A percentile compares a stretch with the other conserved stretches of the same genome.
Conservation (phyloP, 2,329 filamentous ascomycete genomes). For the Colletotrichum chrysophilum region DNA sequence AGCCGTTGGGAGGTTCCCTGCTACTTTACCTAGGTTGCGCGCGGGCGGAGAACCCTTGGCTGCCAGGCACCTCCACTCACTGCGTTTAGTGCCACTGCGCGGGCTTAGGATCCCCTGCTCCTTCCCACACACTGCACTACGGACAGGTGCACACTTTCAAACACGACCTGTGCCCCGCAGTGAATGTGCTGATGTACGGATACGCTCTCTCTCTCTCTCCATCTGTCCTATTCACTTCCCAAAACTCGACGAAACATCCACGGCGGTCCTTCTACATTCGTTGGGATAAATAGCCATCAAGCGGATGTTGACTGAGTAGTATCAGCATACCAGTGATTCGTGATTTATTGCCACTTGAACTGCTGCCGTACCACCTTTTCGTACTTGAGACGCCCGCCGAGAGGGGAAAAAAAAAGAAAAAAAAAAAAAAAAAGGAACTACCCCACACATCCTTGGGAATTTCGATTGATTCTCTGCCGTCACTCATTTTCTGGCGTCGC, state of each 20-base stretch:
- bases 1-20: neutral
- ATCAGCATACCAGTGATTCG: neutral
- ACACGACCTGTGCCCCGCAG: conserved; percentile 10
- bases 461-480: conserved; percentile 5
- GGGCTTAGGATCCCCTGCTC: neutral
- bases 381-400: neutral
- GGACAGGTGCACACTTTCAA: neutral
- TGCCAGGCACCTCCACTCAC: neutral
- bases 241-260: neutral
- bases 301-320: conserved; percentile 15
- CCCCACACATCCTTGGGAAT: conserved; percentile 14
- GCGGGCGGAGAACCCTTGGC: neutral
- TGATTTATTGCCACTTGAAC: conserved; percentile 4
- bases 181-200: neutral
- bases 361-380: neutral
- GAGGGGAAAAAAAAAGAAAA: neutral
- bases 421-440: neutral
- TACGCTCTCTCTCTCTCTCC: neutral
- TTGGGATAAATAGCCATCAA: neutral
- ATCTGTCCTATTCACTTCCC: neutral
- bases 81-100: neutral
- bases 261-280: neutral
- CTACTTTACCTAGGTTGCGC: neutral
- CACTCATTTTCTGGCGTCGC: neutral
- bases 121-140: neutral